phyloP scores from a whole-genome alignment of 805 yeast genomes.

The Candida gorgasii region DNA sequence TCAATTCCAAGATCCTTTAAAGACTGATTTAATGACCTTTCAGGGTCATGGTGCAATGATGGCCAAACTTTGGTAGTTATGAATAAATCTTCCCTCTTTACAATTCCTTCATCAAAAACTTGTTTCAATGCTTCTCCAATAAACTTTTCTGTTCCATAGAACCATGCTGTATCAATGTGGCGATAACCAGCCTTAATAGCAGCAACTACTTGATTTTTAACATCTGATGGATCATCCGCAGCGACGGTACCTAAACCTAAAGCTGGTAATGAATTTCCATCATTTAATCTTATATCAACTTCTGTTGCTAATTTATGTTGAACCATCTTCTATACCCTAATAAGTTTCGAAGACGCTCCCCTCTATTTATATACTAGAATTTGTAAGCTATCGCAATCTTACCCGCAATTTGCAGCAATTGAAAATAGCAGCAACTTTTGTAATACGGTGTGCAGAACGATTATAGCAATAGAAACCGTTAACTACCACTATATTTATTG shows the following conservation, averaged over 20 bases:
- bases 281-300: slow-evolving; percentile 48
- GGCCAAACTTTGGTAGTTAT: slow-evolving; percentile 48
- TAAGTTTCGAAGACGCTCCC: no score
- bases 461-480: not conserved
- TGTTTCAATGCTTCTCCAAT: slow-evolving; percentile 50
- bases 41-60: slow-evolving; percentile 40
- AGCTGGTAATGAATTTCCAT: slow-evolving; percentile 63
- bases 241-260: slow-evolving; percentile 61
- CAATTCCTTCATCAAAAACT: slow-evolving; percentile 47
- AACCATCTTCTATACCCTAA: slow-evolving; percentile 6
- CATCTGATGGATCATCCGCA: slow-evolving; percentile 29
- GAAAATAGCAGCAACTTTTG: slow-evolving; percentile 3
- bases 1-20: slow-evolving; percentile 43
- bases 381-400: slow-evolving; percentile 1
- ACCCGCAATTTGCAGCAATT: slow-evolving; percentile 3
- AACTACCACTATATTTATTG: not conserved
- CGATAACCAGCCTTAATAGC: slow-evolving; percentile 48
- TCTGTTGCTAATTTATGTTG: slow-evolving; percentile 30
- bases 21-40: slow-evolving; percentile 41
- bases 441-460: not conserved
- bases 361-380: no score
- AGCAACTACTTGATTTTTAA: slow-evolving; percentile 34
- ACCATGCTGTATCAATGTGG: slow-evolving; percentile 56
- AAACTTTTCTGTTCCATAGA: slow-evolving; percentile 44
- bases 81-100: slow-evolving; percentile 48